Conservation (phyloP, 2,329 filamentous ascomycete species). For the Fusarium globosum region DNA sequence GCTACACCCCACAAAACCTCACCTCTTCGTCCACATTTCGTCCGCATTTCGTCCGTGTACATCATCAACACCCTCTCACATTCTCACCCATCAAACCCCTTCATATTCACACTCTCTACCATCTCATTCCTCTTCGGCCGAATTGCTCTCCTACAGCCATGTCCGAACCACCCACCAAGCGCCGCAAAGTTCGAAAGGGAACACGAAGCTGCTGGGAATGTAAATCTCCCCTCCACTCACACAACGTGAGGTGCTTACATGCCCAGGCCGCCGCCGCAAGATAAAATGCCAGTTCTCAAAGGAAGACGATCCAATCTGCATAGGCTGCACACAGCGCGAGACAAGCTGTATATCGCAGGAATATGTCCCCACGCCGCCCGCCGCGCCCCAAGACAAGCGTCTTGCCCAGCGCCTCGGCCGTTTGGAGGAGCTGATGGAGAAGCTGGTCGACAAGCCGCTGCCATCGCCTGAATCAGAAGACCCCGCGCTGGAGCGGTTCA, state of each 20-base stretch:
- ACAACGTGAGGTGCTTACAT: not conserved
- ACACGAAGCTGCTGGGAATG: conserved; percentile 71
- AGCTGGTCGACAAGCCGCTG: conserved; percentile 52
- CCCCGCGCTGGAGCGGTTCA: conserved; percentile 27
- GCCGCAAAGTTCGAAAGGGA: conserved; percentile 62
- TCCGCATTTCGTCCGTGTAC: conserved; percentile 26
- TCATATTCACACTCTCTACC: not conserved
- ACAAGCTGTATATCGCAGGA: conserved; percentile 60
- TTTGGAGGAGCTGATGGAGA: conserved; percentile 60
- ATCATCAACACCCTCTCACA: not conserved
- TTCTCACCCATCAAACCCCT: not conserved
- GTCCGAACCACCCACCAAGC: conserved; percentile 36
- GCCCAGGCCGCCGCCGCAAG: conserved; percentile 58
- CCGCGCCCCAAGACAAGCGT: conserved; percentile 52
- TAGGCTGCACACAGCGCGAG: conserved; percentile 57
- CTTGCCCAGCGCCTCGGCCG: conserved; percentile 57
- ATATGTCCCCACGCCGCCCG: conserved; percentile 50
- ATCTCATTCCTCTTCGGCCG: conserved; percentile 34
- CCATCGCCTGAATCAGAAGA: conserved; percentile 33
- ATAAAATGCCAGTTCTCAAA: conserved; percentile 61
- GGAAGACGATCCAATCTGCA: conserved; percentile 56
- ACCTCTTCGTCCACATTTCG: conserved; percentile 26
- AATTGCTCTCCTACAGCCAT: conserved; percentile 20
- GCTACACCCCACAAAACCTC: not conserved
- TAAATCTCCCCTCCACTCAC: conserved; percentile 45